A percentile compares a stretch with the other conserved stretches of the same genome.
phyloP scores from a whole-genome alignment of 2,329 filamentous ascomycete species.

The Lizonia empirigonia region DNA sequence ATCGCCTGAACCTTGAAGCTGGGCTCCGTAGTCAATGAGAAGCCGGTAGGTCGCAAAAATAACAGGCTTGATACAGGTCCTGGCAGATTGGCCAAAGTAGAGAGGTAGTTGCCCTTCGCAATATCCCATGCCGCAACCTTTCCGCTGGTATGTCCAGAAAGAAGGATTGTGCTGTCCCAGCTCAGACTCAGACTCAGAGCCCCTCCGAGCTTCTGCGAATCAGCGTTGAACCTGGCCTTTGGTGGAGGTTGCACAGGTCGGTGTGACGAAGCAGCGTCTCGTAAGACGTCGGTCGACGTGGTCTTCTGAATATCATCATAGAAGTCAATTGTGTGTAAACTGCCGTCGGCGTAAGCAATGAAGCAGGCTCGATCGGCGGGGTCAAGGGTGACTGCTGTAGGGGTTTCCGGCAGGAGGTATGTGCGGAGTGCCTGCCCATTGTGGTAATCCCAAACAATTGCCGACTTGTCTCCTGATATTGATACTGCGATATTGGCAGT shows the following conservation, averaged over 20 bases:
- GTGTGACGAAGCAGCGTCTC: slow-evolving; percentile 63
- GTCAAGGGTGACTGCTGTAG: slow-evolving; percentile 76
- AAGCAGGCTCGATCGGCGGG: slow-evolving; percentile 84
- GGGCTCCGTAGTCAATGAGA: slow-evolving; percentile 43
- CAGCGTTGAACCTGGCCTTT: slow-evolving; percentile 53
- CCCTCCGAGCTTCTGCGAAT: slow-evolving; percentile 68
- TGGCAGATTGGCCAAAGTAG: slow-evolving; percentile 73
- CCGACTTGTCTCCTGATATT: slow-evolving; percentile 82
- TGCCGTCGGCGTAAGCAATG: slow-evolving; percentile 78
- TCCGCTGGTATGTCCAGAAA: slow-evolving; percentile 82
- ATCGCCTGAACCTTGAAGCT: slow-evolving; percentile 64
- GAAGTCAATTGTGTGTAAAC: slow-evolving; percentile 79
- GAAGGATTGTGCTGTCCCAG: slow-evolving; percentile 79
- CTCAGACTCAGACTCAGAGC: slow-evolving; percentile 73
- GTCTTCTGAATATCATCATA: slow-evolving; percentile 57
- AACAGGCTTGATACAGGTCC: slow-evolving; percentile 81
- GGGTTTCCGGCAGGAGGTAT: slow-evolving; percentile 75
- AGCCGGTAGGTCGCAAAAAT: slow-evolving; percentile 69
- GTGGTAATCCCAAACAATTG: slow-evolving; percentile 91
- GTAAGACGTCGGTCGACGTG: slow-evolving; percentile 46
- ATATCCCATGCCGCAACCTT: slow-evolving; percentile 83
- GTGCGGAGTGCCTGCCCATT: slow-evolving; percentile 79
- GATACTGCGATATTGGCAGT: slow-evolving; percentile 84
- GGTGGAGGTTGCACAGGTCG: slow-evolving; percentile 53
- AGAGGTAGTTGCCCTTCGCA: slow-evolving; percentile 69